These are phyloP conservation scores for Solioccasus polychromus DNA, from an alignment of 768 basidiomycete genomes.

Conservation along the genomic window DNA sequence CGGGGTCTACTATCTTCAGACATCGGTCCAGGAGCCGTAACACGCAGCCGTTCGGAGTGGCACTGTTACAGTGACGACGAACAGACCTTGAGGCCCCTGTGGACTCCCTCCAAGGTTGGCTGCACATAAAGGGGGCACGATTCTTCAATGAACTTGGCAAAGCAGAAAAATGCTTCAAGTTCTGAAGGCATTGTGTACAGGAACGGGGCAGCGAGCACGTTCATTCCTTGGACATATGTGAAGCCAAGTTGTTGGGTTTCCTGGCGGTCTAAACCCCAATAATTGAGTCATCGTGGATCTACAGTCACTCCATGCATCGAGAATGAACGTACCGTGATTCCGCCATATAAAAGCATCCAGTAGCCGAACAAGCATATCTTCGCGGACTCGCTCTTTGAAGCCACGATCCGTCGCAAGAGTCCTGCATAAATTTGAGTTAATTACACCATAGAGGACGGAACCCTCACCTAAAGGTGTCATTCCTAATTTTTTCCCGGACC, in stretches of 20 bases:
- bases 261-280: conserved; percentile 55
- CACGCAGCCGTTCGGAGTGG: not conserved
- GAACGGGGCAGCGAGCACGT: conserved; percentile 97
- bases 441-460: not conserved
- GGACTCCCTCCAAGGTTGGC: conserved; percentile 93
- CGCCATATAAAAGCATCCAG: conserved; percentile 98
- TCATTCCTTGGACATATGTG: conserved; percentile 99
- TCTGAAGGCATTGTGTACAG: conserved; percentile 97
- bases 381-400: conserved; percentile 96
- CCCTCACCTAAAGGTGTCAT: conserved; percentile 90
- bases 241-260: conserved; percentile 80
- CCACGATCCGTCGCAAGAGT: conserved; percentile 95
- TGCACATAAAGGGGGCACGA: conserved; percentile 96
- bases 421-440: conserved; percentile 26
- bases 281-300: not conserved
- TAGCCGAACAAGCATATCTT: conserved; percentile 95
- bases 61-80: conserved; percentile 12
- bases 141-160: conserved; percentile 93
- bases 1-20: conserved; percentile 86
- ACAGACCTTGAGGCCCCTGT: conserved; percentile 83
- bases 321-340: conserved; percentile 61
- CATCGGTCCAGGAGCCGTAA: conserved; percentile 87
- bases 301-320: not conserved
- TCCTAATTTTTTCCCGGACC: conserved; percentile 89
- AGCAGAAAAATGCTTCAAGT: conserved; percentile 97